Base-by-base conservation (phyloP, 345 rosid genomes). In the Moringa oleifera region DNA sequence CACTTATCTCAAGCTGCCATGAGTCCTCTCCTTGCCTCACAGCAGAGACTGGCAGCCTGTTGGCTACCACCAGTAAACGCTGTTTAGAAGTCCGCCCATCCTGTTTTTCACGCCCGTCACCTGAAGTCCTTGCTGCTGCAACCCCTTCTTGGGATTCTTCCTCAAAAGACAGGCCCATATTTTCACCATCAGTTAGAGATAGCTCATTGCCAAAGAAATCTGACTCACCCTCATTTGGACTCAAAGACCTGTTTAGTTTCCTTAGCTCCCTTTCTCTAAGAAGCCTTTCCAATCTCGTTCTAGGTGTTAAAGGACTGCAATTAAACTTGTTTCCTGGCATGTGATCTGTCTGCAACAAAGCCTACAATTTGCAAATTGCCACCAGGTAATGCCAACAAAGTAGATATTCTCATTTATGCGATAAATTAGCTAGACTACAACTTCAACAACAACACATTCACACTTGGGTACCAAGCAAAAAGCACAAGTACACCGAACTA, bases 1-100 rank as follows among this genome's bases (percentile, higher is more conserved):
- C 81, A 67, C 83, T 83, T 0, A 80, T 73, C 66, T 83, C 83
- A 56, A 83, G 83, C 6, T 75, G 79, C 87, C 87, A 83, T 7
- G 79, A 66, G 55, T 75, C 75, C 24, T 69, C 76, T 21, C 79
- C 81, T 57, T 31, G 72, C 69, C 87, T 73, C 25, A 68, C 59
- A 12, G 87, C 87, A 59, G 85, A 83, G 33, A 83, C 85, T 0
- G 87, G 87, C 55, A 83, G 52, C 72, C 87, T 75, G 57, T 83
- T 83, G 65, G 87, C 83, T 21, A 83, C 87, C 69, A 83, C 87
- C 67, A 83, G 61, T 7, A 83, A 58, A 13, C 87, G 79, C 63
- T 83, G 85, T 71, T 67, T 83, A n/a, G 75, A 74, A 68, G 67
- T 53, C 54, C 71, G 19, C 18, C 52, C 65, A 18, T 73, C 83